phyloP scores from a whole-genome alignment of 2,329 filamentous ascomycete genomes.

The Stemphylium vesicarium region DNA sequence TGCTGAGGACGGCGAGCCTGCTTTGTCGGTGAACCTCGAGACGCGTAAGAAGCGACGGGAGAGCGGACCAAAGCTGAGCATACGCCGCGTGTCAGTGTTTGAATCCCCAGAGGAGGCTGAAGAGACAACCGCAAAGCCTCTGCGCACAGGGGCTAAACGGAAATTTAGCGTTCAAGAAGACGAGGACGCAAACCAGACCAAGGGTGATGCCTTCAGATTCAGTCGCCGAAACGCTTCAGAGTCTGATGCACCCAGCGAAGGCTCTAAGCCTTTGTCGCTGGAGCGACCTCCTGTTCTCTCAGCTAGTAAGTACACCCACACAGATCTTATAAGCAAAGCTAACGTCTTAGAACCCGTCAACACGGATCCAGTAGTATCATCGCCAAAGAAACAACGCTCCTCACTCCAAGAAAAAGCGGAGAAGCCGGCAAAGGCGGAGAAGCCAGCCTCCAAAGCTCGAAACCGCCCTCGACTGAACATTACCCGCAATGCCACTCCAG shows the following conservation, averaged over 20 bases:
- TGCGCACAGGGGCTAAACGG: constrained; percentile 61
- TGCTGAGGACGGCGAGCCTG: constrained; percentile 46
- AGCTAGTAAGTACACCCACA: constrained; percentile 47
- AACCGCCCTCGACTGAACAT: constrained; percentile 33
- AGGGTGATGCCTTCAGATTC: constrained; percentile 55
- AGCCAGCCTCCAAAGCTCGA: constrained; percentile 27
- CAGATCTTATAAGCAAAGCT: constrained; percentile 20
- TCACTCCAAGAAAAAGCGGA: constrained; percentile 35
- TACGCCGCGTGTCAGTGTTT: constrained; percentile 53
- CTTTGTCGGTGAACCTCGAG: constrained; percentile 57
- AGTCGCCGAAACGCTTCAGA: constrained; percentile 47
- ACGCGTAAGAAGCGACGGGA: constrained; percentile 61
- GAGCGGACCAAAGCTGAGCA: constrained; percentile 53
- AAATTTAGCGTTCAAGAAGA: constrained; percentile 63
- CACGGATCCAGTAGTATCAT: constrained; percentile 53
- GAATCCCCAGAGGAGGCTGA: constrained; percentile 47
- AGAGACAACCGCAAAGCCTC: constrained; percentile 31
- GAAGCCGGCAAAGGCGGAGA: constrained; percentile 37
- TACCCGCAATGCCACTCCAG: constrained; percentile 30
- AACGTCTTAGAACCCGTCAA: constrained; percentile 56
- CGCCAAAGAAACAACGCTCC: constrained; percentile 49
- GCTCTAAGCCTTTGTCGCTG: constrained; percentile 26
- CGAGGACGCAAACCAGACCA: constrained; percentile 47
- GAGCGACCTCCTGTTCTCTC: constrained; percentile 50
- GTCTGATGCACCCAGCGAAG: constrained; percentile 23